Conservation (phyloP, 179 eudicot species). For the Beta macrorhiza region DNA sequence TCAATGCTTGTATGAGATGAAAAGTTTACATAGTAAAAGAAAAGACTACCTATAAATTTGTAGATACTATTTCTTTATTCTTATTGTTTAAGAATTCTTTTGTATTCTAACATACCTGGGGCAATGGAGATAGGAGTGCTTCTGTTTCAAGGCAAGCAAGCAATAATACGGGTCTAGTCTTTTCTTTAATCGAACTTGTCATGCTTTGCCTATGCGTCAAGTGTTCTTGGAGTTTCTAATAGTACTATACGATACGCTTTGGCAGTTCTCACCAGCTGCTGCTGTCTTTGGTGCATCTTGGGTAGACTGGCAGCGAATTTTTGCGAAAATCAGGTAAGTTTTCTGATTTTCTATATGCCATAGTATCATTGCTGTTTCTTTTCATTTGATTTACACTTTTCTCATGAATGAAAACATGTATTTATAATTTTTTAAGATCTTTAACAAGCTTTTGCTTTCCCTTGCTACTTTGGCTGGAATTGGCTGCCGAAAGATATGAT, state of each 20-base stretch:
- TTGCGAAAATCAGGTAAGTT: slow-evolving; percentile 69
- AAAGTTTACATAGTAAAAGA: not conserved
- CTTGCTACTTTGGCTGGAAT: not conserved
- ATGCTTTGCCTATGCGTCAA: not conserved
- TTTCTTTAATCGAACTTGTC: not conserved
- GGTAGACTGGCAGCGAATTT: slow-evolving; percentile 80
- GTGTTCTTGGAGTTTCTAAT: not conserved
- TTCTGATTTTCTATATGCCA: not conserved
- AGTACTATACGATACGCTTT: slow-evolving; percentile 12
- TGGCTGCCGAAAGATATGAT: not conserved
- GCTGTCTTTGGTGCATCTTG: slow-evolving; percentile 84
- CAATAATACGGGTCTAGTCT: not conserved
- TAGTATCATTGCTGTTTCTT: not conserved
- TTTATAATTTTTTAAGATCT: not conserved
- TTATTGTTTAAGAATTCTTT: not conserved
- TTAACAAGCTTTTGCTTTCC: not conserved
- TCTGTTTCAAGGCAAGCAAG: not conserved
- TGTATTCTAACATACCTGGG: not conserved
- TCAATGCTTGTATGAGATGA: not conserved
- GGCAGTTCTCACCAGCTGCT: slow-evolving; percentile 77
- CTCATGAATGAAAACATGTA: not conserved
- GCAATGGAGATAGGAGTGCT: not conserved
- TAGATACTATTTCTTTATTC: not conserved
- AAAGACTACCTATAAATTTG: not conserved
- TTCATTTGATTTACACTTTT: not conserved